Evolutionary conservation across 169 alveolate species (phyloP).

Genomic region (Pseudocohnilembus persalinus): DNA sequence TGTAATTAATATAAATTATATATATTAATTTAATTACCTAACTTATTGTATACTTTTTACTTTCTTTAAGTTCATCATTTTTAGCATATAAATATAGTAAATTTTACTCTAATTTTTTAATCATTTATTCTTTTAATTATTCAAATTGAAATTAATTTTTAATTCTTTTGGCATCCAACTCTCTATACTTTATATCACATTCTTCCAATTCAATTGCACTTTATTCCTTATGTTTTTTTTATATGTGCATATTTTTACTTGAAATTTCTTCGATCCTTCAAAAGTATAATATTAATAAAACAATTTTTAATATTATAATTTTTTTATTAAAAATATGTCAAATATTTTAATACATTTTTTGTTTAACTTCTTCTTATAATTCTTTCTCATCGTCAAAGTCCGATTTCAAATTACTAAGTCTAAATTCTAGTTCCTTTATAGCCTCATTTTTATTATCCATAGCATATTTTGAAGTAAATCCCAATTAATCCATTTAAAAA

Average conservation of each 20-base stretch:
- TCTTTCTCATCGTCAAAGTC: constrained; percentile 46
- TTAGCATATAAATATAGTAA: constrained; percentile 23
- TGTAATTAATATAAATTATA: not conserved
- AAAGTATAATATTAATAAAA: no score
- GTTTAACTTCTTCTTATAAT: constrained; percentile 7
- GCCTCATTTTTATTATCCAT: constrained; percentile 33
- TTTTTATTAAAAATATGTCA: not conserved
- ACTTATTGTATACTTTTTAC: not conserved
- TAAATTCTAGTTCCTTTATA: constrained; percentile 40
- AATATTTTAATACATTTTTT: constrained; percentile 13
- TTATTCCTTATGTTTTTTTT: constrained; percentile 30
- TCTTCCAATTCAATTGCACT: constrained; percentile 30
- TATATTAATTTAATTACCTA: not conserved
- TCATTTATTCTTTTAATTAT: constrained; percentile 5
- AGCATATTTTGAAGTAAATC: constrained; percentile 19
- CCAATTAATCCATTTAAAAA: constrained; percentile 22
- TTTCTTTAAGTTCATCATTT: constrained; percentile 22
- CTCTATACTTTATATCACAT: constrained; percentile 21
- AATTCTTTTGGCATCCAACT: constrained; percentile 3
- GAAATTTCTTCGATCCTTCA: not conserved
- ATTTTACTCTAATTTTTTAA: constrained; percentile 22
- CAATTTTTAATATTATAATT: no score
- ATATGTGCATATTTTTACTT: not conserved
- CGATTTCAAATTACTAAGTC: constrained; percentile 30
- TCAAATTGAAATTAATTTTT: not conserved